phyloP scores from a whole-genome alignment of 306 rosid genomes.

The Crotalaria pallida region DNA sequence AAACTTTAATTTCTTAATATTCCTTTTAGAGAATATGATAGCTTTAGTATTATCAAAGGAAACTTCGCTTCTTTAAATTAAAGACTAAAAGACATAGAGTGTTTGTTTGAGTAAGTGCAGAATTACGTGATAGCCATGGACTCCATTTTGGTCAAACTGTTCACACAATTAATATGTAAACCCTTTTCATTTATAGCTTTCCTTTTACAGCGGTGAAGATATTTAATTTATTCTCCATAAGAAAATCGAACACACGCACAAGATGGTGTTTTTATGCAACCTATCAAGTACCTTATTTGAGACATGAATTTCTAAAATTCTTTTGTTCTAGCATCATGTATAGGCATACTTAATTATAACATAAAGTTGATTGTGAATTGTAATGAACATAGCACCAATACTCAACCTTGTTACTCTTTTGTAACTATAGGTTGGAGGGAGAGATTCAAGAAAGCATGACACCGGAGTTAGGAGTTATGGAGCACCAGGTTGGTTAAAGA shows the following conservation, averaged over 20 bases:
- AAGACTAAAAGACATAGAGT: background rate
- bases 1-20: no score
- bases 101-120: background rate
- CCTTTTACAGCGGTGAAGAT: background rate
- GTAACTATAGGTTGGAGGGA: conserved; percentile 31
- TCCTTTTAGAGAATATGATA: conserved; percentile 12
- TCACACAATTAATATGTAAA: background rate
- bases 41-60: background rate
- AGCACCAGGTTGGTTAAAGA: conserved; percentile 34
- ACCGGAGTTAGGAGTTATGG: conserved; percentile 26
- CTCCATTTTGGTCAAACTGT: conserved; percentile 1
- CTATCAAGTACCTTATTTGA: background rate
- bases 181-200: background rate
- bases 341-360: background rate
- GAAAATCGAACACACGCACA: background rate
- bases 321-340: background rate
- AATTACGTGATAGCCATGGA: background rate
- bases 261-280: background rate
- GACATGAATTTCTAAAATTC: background rate
- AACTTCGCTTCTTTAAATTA: background rate
- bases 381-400: background rate
- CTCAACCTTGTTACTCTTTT: background rate
- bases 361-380: background rate
- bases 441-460: conserved; percentile 30
- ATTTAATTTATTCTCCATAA: background rate